Base-by-base conservation (phyloP, 192 early-diverging fungal genomes). In the Coemansia sp. region DNA sequence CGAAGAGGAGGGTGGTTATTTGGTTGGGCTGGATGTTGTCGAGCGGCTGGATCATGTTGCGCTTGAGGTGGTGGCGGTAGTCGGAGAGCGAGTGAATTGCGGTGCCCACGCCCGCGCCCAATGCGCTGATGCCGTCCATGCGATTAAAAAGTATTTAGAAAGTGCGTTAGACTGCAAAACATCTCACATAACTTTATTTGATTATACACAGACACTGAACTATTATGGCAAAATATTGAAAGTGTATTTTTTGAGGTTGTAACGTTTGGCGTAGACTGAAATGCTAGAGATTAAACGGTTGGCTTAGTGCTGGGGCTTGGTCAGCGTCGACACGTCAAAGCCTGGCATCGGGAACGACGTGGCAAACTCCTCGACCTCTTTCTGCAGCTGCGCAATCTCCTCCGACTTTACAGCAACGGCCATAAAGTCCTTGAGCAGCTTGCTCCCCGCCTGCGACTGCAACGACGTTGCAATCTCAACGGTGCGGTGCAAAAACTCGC, bases 341-440 rank as follows among this genome's bases (percentile, higher is more conserved):
- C 98, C 98, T 55, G 98, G 98, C 96, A 99, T 98, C 69, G 95
- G 94, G 90, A 97, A 97, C 45, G 83, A 84, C 32, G 87, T 87
- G 50, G 98, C 94, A 83, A 99, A 98, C 25, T 82, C 84, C 84
- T 97, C 88, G 25, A 99, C 93, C 71, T 97, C 91, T 67, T 87
- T 87, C 71, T 89, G 87, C 54, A 99, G 87, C 57, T 85, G 74
- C 45, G 80, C 79, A 65, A 99, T 90, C 59, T 98, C 91, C n/a
- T 85, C 81, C 43, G 88, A 88, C 56, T 85, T 83, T 48, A 87
- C 87, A 29, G 93, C 73, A 21, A 87, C 94, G 56, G 87, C 88
- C 58, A 94, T 83, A 86, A 99, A 99, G 86, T 98, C 98, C 88
- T 98, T 98, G 83, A 99, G 88, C 84, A 97, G 70, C 88, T 96